Conservation (phyloP, 768 basidiomycete species). For the Leccinum subgranulosum region DNA sequence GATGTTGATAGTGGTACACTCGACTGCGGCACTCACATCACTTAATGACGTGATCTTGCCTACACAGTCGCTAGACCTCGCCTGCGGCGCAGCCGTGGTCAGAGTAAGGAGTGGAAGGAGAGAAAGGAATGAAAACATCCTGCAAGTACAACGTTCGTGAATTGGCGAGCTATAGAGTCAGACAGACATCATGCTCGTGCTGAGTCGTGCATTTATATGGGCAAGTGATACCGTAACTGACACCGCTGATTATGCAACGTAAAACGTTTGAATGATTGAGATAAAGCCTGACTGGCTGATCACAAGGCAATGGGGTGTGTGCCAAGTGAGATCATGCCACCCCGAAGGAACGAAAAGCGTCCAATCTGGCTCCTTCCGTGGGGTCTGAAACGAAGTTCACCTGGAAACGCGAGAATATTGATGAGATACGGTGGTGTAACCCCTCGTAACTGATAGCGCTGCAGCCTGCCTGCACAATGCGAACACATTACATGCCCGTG, state of each 20-base stretch:
- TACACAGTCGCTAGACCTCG: conserved; percentile 32
- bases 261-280: background rate
- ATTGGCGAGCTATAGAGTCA: background rate
- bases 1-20: conserved; percentile 58
- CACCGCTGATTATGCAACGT: background rate
- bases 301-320: background rate
- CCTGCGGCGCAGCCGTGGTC: conserved; percentile 12
- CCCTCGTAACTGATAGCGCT: background rate
- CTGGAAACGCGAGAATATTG: background rate
- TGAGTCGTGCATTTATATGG: background rate
- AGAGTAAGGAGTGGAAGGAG: conserved; percentile 20
- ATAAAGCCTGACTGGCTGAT: background rate
- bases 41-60: conserved; percentile 53
- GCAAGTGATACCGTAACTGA: background rate
- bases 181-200: background rate
- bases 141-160: background rate
- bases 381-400: background rate
- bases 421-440: background rate
- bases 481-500: background rate
- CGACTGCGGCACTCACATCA: conserved; percentile 49
- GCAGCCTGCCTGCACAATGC: background rate
- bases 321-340: background rate
- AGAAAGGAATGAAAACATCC: conserved; percentile 8
- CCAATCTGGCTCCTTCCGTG: background rate
- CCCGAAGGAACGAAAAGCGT: background rate